Conservation (phyloP, 139 green algal genomes). For the Picocystis salinarum region DNA sequence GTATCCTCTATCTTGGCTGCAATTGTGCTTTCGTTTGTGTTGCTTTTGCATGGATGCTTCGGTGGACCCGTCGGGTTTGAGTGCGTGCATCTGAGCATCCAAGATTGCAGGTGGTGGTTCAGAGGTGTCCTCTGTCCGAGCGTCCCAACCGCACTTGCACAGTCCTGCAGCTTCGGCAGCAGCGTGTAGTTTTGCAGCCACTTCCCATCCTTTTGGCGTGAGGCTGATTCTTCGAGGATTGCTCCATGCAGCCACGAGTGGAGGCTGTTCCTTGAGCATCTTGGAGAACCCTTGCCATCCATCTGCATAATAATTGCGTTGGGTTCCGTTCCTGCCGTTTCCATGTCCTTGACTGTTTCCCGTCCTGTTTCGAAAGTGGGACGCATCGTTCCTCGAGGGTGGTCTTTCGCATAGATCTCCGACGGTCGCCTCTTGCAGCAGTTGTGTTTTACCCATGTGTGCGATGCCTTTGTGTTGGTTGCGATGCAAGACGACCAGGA, state of each 20-base stretch:
- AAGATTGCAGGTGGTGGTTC: not conserved
- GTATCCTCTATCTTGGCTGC: not conserved
- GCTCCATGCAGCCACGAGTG: slow-evolving; percentile 19
- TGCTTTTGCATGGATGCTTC: not conserved
- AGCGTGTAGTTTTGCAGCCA: not conserved
- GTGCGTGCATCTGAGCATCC: not conserved
- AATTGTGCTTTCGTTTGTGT: not conserved
- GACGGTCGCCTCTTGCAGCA: too few species aligned
- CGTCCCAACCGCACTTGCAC: slow-evolving; percentile 21
- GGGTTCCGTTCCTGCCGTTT: not conserved
- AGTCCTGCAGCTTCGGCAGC: slow-evolving; percentile 4
- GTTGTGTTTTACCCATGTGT: too few species aligned
- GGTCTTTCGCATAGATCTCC: too few species aligned
- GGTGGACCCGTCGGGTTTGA: not conserved
- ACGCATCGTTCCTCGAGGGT: too few species aligned
- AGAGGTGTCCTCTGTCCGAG: slow-evolving; percentile 4
- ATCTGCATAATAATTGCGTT: too few species aligned
- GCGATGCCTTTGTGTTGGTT: too few species aligned
- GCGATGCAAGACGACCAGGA: slow-evolving; percentile 40
- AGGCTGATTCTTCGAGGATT: slow-evolving; percentile 24
- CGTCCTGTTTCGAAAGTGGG: too few species aligned
- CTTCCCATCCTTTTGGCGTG: slow-evolving; percentile 12
- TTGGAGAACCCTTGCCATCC: too few species aligned
- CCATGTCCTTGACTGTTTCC: too few species aligned
- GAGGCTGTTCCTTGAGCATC: slow-evolving; percentile 22